phyloP scores from a whole-genome alignment of 2,329 filamentous ascomycete genomes.

The Penicillium sp. region DNA sequence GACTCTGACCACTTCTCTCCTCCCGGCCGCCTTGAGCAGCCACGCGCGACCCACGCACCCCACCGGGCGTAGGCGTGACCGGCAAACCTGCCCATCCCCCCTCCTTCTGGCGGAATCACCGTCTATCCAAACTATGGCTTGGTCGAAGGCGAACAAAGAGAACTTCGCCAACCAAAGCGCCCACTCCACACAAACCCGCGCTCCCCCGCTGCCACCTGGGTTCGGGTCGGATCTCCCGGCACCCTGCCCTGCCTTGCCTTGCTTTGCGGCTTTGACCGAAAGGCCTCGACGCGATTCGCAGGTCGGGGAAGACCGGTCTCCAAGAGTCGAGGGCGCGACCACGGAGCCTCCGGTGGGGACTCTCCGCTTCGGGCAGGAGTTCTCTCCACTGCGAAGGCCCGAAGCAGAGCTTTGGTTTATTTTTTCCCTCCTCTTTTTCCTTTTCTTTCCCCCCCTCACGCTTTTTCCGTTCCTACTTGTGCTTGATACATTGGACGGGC shows the following conservation, averaged over 20 bases:
- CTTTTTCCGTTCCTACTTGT: not conserved
- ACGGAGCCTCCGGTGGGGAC: constrained; percentile 16
- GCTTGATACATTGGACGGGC: not conserved
- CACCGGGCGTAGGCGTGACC: not conserved
- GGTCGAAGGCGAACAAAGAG: not conserved
- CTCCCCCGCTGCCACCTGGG: constrained; percentile 3
- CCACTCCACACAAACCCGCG: not conserved
- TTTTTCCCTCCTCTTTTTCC: constrained; percentile 7
- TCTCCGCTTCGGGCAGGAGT: constrained; percentile 9
- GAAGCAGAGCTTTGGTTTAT: not conserved
- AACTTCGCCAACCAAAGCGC: constrained; percentile 1
- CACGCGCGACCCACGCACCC: constrained; percentile 1
- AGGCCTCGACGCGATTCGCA: constrained; percentile 9
- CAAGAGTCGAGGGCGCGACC: constrained; percentile 10
- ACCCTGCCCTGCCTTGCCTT: not conserved
- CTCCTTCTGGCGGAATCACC: no score
- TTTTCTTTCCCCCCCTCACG: not conserved
- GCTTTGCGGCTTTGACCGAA: not conserved
- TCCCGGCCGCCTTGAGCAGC: constrained; percentile 8
- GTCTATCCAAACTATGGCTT: not conserved
- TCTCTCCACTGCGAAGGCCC: constrained; percentile 2
- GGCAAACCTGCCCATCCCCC: not conserved
- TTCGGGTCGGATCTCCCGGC: not conserved
- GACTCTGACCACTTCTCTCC: constrained; percentile 3
- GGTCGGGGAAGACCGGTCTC: constrained; percentile 16